Base-by-base conservation (phyloP, 1,284 basidiomycete genomes). In the Leccinum pachyderme region DNA sequence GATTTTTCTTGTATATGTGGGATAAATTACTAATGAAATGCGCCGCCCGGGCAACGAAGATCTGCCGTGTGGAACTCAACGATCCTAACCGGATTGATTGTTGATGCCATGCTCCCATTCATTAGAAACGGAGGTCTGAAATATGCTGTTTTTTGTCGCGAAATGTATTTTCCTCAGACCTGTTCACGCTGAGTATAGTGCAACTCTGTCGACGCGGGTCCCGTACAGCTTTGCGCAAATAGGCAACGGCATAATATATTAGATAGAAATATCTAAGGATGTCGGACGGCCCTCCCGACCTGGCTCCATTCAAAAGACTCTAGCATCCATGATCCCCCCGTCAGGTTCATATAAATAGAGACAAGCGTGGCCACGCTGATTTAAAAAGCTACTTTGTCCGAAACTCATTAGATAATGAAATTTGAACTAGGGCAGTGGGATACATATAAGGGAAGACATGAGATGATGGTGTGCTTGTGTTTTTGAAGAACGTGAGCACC, bases 351-450 rank as follows among this genome's bases (percentile, higher is more conserved):
- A 22, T n/a, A n/a, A 12, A 22, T 41, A 41, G 33, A 33, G 6
- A 39, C 18, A 41, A 24, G 4, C 22, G 22, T 41, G 39, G 22
- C 7, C 39, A 12, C 7, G 13, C 5, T 41, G 12, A n/a, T 7
- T 22, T 22, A 18, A 13, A 41, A 13, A 6, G 15, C 13, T 44
- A 44, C 25, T 44, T 27, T 7, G 35, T 41, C 22, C 47, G 15
- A 27, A 22, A 24, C 5, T 31, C 37, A 33, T 61, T 37, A 35
- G 28, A 28, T 41, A 59, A 35, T 22, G 18, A 54, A 54, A 15
- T 13, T 27, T 11, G 24, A 13, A 13, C 25, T 4, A 12, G 8
- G 11, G 6, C 15, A 8, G 15, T 12, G 7, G 45, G 43, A 7
- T 28, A 12, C 37, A 32, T 47, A 33, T 9, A 7, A 41, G 22